Percentiles rank a stretch among this genome's conserved stretches.
These are phyloP conservation scores for Neoboletus subvelutipes DNA, from an alignment of 768 basidiomycete genomes.

Conservation along the genomic window DNA sequence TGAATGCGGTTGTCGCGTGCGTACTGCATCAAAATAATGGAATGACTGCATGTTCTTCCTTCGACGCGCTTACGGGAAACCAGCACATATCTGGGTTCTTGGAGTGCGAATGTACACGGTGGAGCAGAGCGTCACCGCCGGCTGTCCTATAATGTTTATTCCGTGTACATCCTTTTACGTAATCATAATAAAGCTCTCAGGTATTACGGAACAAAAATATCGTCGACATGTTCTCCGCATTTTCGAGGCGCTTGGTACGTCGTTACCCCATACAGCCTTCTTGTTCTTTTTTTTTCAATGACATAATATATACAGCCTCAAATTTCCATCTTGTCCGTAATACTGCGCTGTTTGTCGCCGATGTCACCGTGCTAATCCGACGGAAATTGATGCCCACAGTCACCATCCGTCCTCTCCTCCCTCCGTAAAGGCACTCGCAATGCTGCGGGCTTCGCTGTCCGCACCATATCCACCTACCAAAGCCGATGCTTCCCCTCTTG, in stretches of 20 bases:
- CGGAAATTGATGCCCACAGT: conserved; percentile 34
- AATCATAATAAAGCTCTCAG: not conserved
- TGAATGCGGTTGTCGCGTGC: conserved; percentile 14
- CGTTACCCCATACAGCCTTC: conserved; percentile 1
- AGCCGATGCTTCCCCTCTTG: conserved; percentile 48
- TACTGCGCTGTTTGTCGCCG: conserved; percentile 3
- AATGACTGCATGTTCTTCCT: not conserved
- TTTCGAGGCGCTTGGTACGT: conserved; percentile 36
- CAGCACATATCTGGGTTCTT: not conserved
- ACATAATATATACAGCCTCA: conserved; percentile 43
- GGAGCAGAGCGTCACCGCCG: no score
- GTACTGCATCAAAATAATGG: not conserved
- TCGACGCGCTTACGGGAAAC: not conserved
- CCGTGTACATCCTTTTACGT: conserved; percentile 3
- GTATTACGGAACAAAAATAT: not conserved
- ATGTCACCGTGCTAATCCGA: conserved; percentile 3
- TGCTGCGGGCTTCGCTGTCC: conserved; percentile 59
- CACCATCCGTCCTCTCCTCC: conserved; percentile 66
- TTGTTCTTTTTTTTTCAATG: not conserved
- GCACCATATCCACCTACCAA: conserved; percentile 59
- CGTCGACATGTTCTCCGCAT: conserved; percentile 37
- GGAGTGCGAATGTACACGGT: not conserved
- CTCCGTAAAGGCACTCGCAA: conserved; percentile 56
- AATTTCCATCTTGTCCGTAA: conserved; percentile 63
- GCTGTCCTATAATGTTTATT: no score